Base-by-base conservation (phyloP, 78 protist genomes). In the Polysphondylium violaceum region DNA sequence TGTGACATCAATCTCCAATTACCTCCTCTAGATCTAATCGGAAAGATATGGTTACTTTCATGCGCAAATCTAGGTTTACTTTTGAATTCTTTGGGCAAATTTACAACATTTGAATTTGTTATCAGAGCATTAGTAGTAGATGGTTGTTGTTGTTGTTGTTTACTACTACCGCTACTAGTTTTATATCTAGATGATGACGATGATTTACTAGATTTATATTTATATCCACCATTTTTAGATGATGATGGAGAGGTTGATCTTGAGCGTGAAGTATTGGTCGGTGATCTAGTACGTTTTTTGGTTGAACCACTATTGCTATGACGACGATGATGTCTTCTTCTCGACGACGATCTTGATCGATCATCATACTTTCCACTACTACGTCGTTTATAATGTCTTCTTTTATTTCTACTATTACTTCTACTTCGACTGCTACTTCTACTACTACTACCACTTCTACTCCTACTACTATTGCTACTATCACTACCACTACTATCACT, bases 61-160 rank as follows among this genome's bases (percentile, higher is more conserved):
- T 55, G 16, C 41, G 16, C 40, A 59, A 83, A 83, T 47, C 43
- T 55, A 33, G 91, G 91, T 69, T 83, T 51, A 6, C 35, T 36
- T 14, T 69, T 12, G 11, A 21, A 35, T 4, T 60, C 19, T 58
- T 50, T 83, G 9, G 27, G 31, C 33, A 25, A 23, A 16, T 36
- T 19, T 64, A 41, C 1, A 27, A 43, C 6, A 44, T 43, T 43
- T 38, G 72, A 35, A 33, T 43, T 21, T 41, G n/a, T n/a, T n/a
- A n/a, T n/a, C n/a, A n/a, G n/a, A n/a, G n/a, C n/a, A n/a, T n/a
- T 8, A 8, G 35, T 36, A 50, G 16, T 68, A 41, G 74, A 3
- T 68, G 53, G 3, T 68, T 68, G 75, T n/a, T n/a, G n/a, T n/a
- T n/a, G n/a, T n/a, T n/a, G n/a, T n/a, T n/a, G n/a, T n/a, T n/a